These are phyloP conservation scores for Colletotrichum orchidophilum DNA, from an alignment of 2,329 filamentous ascomycete species.

Conservation along the genomic window DNA sequence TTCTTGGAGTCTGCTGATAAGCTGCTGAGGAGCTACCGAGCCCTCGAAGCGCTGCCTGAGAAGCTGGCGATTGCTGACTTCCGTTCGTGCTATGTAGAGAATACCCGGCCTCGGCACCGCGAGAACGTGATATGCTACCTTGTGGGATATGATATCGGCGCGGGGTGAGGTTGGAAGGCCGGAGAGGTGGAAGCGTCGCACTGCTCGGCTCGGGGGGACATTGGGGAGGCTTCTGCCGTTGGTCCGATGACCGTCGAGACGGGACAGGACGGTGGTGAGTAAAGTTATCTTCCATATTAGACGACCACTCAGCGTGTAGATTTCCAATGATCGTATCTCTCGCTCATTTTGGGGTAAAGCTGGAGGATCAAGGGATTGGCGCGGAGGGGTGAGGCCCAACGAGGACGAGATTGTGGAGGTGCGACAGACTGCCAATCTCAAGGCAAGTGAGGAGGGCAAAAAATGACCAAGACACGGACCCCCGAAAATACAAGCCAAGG, in stretches of 20 bases:
- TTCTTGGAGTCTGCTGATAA: not conserved
- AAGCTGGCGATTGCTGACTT: not conserved
- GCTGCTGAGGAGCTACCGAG: not conserved
- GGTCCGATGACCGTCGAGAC: not conserved
- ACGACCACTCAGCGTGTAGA: not conserved
- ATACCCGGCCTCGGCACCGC: not conserved
- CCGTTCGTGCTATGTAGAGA: not conserved
- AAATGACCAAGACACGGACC: not conserved
- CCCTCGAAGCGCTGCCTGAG: not conserved
- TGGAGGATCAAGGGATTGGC: not conserved
- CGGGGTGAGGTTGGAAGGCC: not conserved
- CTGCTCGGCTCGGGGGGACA: not conserved
- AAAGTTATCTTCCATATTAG: slow-evolving; percentile 2
- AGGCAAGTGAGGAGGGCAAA: not conserved
- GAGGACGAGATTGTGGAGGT: not conserved
- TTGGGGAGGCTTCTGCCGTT: not conserved
- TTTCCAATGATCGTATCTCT: not conserved
- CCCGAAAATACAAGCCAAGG: not conserved
- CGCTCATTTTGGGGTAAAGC: not conserved
- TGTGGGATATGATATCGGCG: not conserved
- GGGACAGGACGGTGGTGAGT: not conserved
- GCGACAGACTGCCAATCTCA: not conserved
- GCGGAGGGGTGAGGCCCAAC: not conserved
- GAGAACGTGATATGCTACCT: not conserved
- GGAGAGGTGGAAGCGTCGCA: not conserved